Conservation (phyloP, 768 basidiomycete genomes). For the Boletales sp. region DNA sequence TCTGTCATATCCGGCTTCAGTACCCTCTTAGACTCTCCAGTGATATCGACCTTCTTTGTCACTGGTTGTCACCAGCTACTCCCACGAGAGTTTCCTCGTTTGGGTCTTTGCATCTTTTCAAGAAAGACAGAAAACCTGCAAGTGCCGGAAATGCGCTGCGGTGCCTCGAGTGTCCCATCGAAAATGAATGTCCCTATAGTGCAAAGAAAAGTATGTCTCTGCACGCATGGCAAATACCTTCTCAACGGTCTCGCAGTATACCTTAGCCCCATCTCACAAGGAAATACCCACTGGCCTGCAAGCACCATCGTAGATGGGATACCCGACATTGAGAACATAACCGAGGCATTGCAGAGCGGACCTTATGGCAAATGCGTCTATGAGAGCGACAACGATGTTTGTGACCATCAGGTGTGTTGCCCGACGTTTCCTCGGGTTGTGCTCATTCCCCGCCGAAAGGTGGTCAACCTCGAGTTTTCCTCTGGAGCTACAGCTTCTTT, state of each 20-base stretch:
- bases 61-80: constrained; percentile 65
- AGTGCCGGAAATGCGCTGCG: constrained; percentile 63
- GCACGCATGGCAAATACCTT: neutral
- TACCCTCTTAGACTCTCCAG: constrained; percentile 34
- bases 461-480: constrained; percentile 85
- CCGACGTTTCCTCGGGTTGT: neutral
- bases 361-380: constrained; percentile 86
- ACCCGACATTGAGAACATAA: constrained; percentile 85
- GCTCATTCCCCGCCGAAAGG: constrained; percentile 30
- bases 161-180: constrained; percentile 75
- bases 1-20: neutral
- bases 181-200: constrained; percentile 77
- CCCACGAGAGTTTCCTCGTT: constrained; percentile 79
- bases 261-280: constrained; percentile 61
- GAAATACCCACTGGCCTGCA: constrained; percentile 58
- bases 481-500: constrained; percentile 80
- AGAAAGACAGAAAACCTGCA: constrained; percentile 63
- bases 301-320: constrained; percentile 70
- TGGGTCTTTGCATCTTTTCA: constrained; percentile 82
- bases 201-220: constrained; percentile 70
- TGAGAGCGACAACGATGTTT: constrained; percentile 81
- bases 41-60: constrained; percentile 81
- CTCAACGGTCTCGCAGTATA: constrained; percentile 53
- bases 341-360: constrained; percentile 61
- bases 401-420: constrained; percentile 67